phyloP scores from a whole-genome alignment of 306 rosid species.

The Pyrus pyrifolia region DNA sequence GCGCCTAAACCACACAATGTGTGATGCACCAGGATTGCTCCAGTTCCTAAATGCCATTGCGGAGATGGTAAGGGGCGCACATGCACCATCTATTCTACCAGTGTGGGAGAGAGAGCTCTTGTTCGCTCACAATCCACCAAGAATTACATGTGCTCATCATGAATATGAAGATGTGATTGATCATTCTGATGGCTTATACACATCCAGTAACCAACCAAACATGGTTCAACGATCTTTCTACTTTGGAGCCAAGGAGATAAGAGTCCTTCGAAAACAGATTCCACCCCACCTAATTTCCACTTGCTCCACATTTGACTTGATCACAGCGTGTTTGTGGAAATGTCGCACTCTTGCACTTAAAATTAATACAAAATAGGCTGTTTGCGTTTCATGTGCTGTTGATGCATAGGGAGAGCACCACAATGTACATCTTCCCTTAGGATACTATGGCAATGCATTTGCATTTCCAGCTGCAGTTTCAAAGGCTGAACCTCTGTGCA shows the following conservation, averaged over 20 bases:
- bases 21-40: conserved; percentile 1
- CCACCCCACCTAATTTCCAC: neutral
- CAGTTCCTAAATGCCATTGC: conserved; percentile 15
- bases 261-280: neutral
- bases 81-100: conserved; percentile 10
- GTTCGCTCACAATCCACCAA: conserved; percentile 18
- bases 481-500: neutral
- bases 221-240: neutral
- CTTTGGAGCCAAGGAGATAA: neutral
- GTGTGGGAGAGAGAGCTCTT: conserved; percentile 32
- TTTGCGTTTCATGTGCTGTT: neutral
- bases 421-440: neutral
- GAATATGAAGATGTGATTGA: conserved; percentile 7
- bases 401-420: neutral
- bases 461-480: conserved; percentile 6
- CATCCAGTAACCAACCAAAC: neutral
- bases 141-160: conserved; percentile 2
- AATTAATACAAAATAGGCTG: neutral
- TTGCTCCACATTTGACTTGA: neutral
- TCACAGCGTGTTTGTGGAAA: conserved; percentile 14
- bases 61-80: conserved; percentile 14
- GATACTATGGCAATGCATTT: conserved; percentile 26
- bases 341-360: neutral
- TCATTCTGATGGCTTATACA: neutral
- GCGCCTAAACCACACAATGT: conserved; percentile 26